Percentiles rank a stretch among this genome's conserved stretches.
Conservation (phyloP, 805 yeast genomes). For the Spathaspora passalidarum region DNA sequence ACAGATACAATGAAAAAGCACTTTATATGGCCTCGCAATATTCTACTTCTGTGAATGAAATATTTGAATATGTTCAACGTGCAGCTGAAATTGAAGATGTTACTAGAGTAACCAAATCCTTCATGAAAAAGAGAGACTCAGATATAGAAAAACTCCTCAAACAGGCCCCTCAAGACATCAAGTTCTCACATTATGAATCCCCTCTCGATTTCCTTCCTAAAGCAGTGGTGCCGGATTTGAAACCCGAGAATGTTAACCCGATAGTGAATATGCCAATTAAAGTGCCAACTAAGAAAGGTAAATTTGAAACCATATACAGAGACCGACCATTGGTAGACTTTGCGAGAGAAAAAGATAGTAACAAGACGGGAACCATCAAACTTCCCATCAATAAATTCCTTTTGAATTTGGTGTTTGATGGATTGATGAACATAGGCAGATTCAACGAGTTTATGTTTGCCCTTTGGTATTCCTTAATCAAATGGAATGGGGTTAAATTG, state of each 20-base stretch:
- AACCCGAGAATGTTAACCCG: slow-evolving; percentile 4
- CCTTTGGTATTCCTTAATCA: slow-evolving; percentile 30
- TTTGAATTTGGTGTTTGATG: slow-evolving; percentile 27
- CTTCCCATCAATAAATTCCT: slow-evolving; percentile 30
- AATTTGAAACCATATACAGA: not conserved
- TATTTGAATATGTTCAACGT: slow-evolving; percentile 13
- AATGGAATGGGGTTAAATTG: slow-evolving; percentile 24
- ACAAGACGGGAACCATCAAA: not conserved
- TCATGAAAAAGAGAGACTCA: slow-evolving; percentile 14
- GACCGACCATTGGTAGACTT: slow-evolving; percentile 29
- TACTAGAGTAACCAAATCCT: slow-evolving; percentile 8
- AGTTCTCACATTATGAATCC: not conserved
- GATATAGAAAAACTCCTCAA: slow-evolving; percentile 6
- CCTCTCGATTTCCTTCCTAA: slow-evolving; percentile 22
- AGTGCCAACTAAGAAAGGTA: not conserved
- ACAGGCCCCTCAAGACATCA: not conserved
- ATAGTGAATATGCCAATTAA: slow-evolving; percentile 1
- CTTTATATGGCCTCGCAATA: slow-evolving; percentile 28
- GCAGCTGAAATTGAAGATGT: slow-evolving; percentile 6
- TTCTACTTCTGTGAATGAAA: slow-evolving; percentile 30
- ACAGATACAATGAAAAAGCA: slow-evolving; percentile 27
- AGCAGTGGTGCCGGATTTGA: slow-evolving; percentile 22
- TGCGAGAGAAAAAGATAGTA: not conserved
- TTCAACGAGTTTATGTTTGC: slow-evolving; percentile 25
- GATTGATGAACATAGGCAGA: slow-evolving; percentile 28